These are phyloP conservation scores for Pleodorina starrii DNA, from an alignment of 139 green algal genomes.

Conservation along the genomic window DNA sequence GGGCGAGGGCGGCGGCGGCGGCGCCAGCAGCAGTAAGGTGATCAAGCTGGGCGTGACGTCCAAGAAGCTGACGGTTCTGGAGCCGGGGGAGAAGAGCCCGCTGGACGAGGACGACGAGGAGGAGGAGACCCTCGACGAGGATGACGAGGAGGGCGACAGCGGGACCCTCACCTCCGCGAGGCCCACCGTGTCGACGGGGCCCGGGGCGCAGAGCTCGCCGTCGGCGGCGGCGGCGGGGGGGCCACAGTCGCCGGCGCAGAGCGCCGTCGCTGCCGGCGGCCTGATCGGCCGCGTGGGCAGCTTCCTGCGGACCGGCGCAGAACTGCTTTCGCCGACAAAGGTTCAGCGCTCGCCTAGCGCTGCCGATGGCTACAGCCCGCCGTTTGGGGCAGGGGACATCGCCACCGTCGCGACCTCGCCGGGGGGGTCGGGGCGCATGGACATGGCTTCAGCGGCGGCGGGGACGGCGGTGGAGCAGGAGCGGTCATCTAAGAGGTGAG, in stretches of 20 bases:
- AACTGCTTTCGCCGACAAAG: background rate
- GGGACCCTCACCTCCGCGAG: too few species aligned
- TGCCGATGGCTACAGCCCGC: background rate
- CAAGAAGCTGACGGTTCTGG: background rate
- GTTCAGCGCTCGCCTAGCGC: background rate
- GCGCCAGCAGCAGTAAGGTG: background rate
- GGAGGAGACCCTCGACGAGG: background rate
- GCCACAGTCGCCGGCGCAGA: background rate
- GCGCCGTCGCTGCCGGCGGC: background rate
- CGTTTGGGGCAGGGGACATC: background rate
- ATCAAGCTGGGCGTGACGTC: background rate
- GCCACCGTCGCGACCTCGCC: background rate
- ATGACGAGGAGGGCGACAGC: too few species aligned
- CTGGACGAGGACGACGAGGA: background rate
- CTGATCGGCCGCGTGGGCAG: constrained; percentile 1
- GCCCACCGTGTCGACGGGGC: too few species aligned
- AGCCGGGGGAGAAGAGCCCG: background rate
- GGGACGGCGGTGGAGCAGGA: background rate
- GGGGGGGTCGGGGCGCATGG: background rate
- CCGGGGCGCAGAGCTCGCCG: background rate
- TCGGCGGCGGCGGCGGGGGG: background rate
- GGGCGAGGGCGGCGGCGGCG: too few species aligned
- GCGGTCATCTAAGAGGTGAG: too few species aligned
- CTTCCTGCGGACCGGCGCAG: constrained; percentile 18
- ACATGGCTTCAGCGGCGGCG: background rate